phyloP scores from a whole-genome alignment of 305 asterid species.

The Fraxinus platypoda region DNA sequence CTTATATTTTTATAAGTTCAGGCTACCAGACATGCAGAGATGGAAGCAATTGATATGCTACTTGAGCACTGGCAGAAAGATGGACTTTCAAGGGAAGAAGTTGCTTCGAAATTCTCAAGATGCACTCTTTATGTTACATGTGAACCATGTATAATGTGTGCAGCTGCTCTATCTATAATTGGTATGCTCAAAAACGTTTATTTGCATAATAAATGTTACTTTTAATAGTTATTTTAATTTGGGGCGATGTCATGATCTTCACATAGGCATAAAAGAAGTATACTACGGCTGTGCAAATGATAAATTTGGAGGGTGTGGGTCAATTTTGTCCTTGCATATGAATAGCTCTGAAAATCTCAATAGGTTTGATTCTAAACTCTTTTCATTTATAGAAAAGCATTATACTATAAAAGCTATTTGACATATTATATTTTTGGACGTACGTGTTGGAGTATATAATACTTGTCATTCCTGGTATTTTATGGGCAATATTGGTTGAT shows the following conservation, averaged over 20 bases:
- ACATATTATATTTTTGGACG: background rate
- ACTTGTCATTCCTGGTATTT: background rate
- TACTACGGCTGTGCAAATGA: slow-evolving; percentile 88
- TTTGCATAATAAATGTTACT: slow-evolving; percentile 21
- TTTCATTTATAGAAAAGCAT: slow-evolving; percentile 8
- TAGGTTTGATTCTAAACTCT: slow-evolving; percentile 38
- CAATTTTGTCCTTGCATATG: slow-evolving; percentile 68
- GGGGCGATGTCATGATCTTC: slow-evolving; percentile 17
- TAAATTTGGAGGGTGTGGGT: slow-evolving; percentile 96
- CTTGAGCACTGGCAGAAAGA: slow-evolving; percentile 60
- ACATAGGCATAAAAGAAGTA: slow-evolving; percentile 64
- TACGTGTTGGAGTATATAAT: background rate
- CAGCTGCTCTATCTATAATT: slow-evolving; percentile 71
- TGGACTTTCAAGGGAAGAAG: slow-evolving; percentile 45
- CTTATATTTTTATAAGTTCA: slow-evolving; percentile 4
- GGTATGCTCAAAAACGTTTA: slow-evolving; percentile 37
- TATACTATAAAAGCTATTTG: slow-evolving; percentile 5
- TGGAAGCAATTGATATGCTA: slow-evolving; percentile 66
- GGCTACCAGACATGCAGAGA: slow-evolving; percentile 55
- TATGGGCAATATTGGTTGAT: background rate
- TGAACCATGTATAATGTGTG: slow-evolving; percentile 97
- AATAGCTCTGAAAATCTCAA: slow-evolving; percentile 28
- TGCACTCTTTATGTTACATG: slow-evolving; percentile 82
- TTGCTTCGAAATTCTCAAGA: slow-evolving; percentile 39
- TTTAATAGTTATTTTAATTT: slow-evolving; percentile 5